Evolutionary conservation across 1,139 yeast genomes (phyloP), one percentile per base, ranked within the genome.

Genomic region (Scheffersomyces titani): DNA sequence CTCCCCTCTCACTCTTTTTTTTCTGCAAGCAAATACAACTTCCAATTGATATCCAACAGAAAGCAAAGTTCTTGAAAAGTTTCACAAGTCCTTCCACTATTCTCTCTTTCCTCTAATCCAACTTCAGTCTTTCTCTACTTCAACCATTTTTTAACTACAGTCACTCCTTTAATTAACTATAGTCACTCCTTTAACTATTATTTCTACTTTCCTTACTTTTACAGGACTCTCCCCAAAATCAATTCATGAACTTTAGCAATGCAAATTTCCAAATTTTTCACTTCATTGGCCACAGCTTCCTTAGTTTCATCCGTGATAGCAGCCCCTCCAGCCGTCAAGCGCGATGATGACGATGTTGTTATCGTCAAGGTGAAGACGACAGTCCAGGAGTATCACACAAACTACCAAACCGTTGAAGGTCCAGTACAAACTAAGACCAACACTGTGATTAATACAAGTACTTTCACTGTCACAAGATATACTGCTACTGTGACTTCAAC

Each of bases 401-500:
- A 74, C 59, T 65, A 67, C 53, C 69, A 72, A 49, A 68, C 74
- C 20, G 79, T 77, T 9, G 62, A 71, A 56, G 80, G 77, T 20
- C 61, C 69, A 21, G 69, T 72, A 44, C 57, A 67, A 3, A 76
- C 81, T 20, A 54, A 60, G 44, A 76, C 81, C 20, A 70, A 75
- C 57, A 58, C 66, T 47, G 57, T 66, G 19, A 67, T 74, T 40
- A 68, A 70, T 52, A 73, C 81, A 49, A 68, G 71, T 24, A 75
- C 79, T 20, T 65, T 71, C 46, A 80, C 83, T 19, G 71, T 73
- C 51, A 80, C 83, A 24, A 69, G 72, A 51, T 80, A 78, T 64
- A 80, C 83, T 47, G 82, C 83, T 16, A 80, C 84, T 6, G 79
- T 75, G 50, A 79, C 82, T 6, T 72, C 77, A 3, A 78, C 82